Conservation (phyloP, 768 basidiomycete genomes). For the Exsudoporus frostii region DNA sequence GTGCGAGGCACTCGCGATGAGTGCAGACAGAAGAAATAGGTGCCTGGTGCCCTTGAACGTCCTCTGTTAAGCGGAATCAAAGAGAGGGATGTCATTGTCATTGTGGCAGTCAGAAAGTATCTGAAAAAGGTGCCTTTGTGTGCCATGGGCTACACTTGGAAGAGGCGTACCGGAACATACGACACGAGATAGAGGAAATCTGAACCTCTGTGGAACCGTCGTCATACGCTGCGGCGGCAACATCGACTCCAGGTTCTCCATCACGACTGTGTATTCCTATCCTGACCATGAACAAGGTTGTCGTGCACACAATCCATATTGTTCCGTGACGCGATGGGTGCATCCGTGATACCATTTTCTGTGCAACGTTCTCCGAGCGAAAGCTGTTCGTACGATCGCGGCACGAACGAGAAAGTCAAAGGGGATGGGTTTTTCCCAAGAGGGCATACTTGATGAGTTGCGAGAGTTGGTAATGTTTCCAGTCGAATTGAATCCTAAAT, state of each 20-base stretch:
- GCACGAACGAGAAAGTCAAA: conserved; percentile 91
- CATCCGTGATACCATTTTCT: conserved; percentile 70
- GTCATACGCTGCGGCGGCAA: conserved; percentile 83
- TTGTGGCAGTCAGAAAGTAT: too few species aligned
- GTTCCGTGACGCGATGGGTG: conserved; percentile 23
- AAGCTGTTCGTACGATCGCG: conserved; percentile 43
- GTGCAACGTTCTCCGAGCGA: conserved; percentile 74
- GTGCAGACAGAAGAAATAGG: too few species aligned
- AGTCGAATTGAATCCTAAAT: conserved; percentile 71
- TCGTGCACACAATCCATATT: neutral
- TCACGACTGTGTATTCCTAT: conserved; percentile 85
- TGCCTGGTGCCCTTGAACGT: too few species aligned
- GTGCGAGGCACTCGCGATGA: too few species aligned
- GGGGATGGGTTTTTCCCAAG: conserved; percentile 55
- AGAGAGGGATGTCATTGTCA: too few species aligned
- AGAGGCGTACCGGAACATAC: conserved; percentile 6
- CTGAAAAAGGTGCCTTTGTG: conserved; percentile 39
- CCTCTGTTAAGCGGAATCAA: too few species aligned
- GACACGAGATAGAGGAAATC: conserved; percentile 54
- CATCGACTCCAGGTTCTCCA: conserved; percentile 89
- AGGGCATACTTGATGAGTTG: conserved; percentile 36
- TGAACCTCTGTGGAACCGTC: conserved; percentile 87
- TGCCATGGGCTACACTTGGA: neutral
- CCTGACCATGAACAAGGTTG: conserved; percentile 12
- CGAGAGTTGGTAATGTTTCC: conserved; percentile 94